Conservation (phyloP, 2,329 filamentous ascomycete genomes). For the Chaetomiaceae sp. region DNA sequence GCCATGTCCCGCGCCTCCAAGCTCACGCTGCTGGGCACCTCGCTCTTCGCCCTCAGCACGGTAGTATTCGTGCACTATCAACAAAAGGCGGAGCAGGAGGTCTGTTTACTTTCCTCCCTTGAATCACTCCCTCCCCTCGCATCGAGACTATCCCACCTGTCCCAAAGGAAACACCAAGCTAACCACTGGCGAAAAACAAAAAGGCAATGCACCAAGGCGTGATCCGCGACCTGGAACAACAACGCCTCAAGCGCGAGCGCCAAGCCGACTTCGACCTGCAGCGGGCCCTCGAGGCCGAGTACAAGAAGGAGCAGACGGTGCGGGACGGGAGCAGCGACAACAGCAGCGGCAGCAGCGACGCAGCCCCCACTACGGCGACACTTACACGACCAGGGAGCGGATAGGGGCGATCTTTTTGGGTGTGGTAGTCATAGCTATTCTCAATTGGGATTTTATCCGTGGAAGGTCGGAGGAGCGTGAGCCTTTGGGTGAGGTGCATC, state of each 20-base stretch:
- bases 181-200: background rate
- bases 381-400: background rate
- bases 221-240: slow-evolving; percentile 89
- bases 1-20: slow-evolving; percentile 88
- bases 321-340: slow-evolving; percentile 37
- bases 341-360: background rate
- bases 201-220: slow-evolving; percentile 96
- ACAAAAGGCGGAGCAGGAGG: slow-evolving; percentile 77
- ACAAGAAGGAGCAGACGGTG: slow-evolving; percentile 82
- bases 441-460: too few species aligned
- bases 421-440: too few species aligned
- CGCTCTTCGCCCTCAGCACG: slow-evolving; percentile 69
- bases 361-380: too few species aligned
- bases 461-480: too few species aligned
- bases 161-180: background rate
- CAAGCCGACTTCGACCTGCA: slow-evolving; percentile 96
- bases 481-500: too few species aligned
- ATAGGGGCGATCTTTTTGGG: too few species aligned
- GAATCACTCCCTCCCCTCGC: too few species aligned
- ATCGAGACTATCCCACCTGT: too few species aligned
- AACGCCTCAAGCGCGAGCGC: slow-evolving; percentile 82
- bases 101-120: slow-evolving; percentile 41
- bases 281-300: slow-evolving; percentile 76
- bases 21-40: slow-evolving; percentile 73
- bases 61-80: slow-evolving; percentile 85